Evolutionary conservation across 1,284 basidiomycete genomes (phyloP).

Genomic region (Cutaneotrichosporon cavernicola): DNA sequence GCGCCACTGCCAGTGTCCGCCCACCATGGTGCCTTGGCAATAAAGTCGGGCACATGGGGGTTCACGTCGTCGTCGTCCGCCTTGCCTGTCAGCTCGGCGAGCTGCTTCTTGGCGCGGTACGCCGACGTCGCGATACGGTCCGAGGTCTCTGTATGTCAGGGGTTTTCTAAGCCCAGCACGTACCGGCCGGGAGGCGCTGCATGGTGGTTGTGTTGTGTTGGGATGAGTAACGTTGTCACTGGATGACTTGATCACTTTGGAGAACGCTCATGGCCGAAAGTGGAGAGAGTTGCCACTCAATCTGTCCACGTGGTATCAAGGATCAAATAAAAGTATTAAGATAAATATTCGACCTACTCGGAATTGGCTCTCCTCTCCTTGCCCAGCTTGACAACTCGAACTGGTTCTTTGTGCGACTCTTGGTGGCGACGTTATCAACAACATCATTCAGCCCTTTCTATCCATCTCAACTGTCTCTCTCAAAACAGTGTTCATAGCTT

Average conservation of each 20-base stretch:
- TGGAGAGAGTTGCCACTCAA: constrained; percentile 6
- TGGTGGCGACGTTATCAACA: constrained; percentile 3
- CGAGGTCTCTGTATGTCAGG: constrained; percentile 21
- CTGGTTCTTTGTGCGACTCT: background rate
- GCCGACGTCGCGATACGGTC: constrained; percentile 86
- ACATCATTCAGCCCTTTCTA: background rate
- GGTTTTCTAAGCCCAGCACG: background rate
- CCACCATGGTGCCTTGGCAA: constrained; percentile 97
- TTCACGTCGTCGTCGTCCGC: constrained; percentile 94
- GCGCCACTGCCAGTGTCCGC: constrained; percentile 71
- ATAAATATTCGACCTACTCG: background rate
- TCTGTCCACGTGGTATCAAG: background rate
- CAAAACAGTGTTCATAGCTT: background rate
- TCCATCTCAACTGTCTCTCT: background rate
- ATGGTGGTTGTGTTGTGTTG: constrained; percentile 19
- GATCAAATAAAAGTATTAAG: background rate
- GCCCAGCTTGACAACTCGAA: background rate
- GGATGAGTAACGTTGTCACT: constrained; percentile 3
- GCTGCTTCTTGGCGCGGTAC: constrained; percentile 88
- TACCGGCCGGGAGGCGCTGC: constrained; percentile 32
- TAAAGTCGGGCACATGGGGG: constrained; percentile 89
- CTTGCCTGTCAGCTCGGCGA: constrained; percentile 92
- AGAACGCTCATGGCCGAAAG: background rate
- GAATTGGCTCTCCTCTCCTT: background rate
- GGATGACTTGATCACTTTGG: background rate